These are phyloP conservation scores for Pichia kluyveri DNA, from an alignment of 805 yeast genomes.

Conservation along the genomic window DNA sequence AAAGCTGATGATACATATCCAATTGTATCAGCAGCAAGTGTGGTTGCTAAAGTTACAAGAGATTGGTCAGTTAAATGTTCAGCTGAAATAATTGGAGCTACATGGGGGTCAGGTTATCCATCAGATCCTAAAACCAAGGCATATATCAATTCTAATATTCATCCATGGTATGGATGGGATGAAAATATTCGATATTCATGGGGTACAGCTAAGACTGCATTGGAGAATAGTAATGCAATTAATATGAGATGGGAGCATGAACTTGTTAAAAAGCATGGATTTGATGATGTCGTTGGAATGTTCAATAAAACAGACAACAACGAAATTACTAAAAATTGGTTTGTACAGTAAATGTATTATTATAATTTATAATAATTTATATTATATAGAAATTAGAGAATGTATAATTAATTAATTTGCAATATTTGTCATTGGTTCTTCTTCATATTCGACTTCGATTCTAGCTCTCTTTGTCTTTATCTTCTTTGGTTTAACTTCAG, in stretches of 20 bases:
- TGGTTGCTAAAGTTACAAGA: slow-evolving; percentile 93
- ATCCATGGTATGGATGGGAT: slow-evolving; percentile 82
- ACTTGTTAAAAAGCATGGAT: slow-evolving; percentile 13
- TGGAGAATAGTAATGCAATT: slow-evolving; percentile 40
- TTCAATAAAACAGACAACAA: not conserved
- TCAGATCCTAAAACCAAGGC: slow-evolving; percentile 78
- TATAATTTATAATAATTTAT: too few species aligned
- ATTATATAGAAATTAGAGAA: too few species aligned
- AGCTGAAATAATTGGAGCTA: slow-evolving; percentile 3
- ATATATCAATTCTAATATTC: slow-evolving; percentile 61
- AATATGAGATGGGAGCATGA: slow-evolving; percentile 57
- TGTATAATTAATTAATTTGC: slow-evolving; percentile 1
- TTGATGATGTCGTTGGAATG: slow-evolving; percentile 6
- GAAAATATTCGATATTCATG: slow-evolving; percentile 73
- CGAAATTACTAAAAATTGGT: slow-evolving; percentile 5
- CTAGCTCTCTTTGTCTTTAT: slow-evolving; percentile 59
- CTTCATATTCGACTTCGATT: slow-evolving; percentile 64
- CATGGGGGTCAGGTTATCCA: slow-evolving; percentile 90
- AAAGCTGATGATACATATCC: slow-evolving; percentile 93
- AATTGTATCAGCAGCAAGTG: slow-evolving; percentile 88
- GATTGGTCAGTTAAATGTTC: slow-evolving; percentile 35
- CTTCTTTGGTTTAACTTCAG: slow-evolving; percentile 33
- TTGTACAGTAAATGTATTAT: not conserved
- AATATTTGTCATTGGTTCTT: slow-evolving; percentile 28
- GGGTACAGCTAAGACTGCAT: slow-evolving; percentile 81